Conservation (phyloP, 2,329 filamentous ascomycete genomes). For the Pyricularia pennisetigena region DNA sequence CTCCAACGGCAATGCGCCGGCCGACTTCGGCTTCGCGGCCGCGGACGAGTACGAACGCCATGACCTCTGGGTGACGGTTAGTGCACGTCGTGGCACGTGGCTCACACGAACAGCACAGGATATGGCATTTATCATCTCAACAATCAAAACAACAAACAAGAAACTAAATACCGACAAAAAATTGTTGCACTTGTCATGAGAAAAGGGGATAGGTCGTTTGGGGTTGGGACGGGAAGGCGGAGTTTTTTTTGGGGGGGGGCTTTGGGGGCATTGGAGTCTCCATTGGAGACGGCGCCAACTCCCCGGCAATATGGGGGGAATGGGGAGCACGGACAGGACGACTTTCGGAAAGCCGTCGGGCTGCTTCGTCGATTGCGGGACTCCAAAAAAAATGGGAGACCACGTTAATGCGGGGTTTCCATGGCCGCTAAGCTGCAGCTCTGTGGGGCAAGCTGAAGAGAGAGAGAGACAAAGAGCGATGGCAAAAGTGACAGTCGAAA, state of each 20-base stretch:
- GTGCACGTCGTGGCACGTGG: neutral
- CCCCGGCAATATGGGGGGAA: too few relatives aligned
- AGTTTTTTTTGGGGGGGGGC: neutral
- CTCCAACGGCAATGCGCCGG: slow-evolving; percentile 52
- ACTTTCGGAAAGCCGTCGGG: neutral
- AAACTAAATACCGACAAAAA: neutral
- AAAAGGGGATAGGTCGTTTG: neutral
- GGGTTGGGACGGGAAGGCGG: neutral
- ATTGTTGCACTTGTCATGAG: neutral
- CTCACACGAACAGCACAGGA: neutral
- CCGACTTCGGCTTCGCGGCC: neutral
- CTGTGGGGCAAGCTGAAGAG: neutral
- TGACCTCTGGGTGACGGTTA: neutral
- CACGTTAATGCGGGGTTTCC: neutral
- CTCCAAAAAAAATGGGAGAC: neutral
- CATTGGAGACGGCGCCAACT: too few relatives aligned
- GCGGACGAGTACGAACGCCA: neutral
- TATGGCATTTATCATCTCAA: neutral
- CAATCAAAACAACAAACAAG: neutral
- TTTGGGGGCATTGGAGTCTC: neutral
- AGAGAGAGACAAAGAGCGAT: too few relatives aligned
- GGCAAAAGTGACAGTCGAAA: neutral
- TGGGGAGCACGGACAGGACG: neutral
- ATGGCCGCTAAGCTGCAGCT: neutral
- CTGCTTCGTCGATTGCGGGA: neutral